Evolutionary conservation across 345 rosid genomes (phyloP), one percentile per base, ranked within the genome.

Genomic region (Eucalyptus fibrosa): DNA sequence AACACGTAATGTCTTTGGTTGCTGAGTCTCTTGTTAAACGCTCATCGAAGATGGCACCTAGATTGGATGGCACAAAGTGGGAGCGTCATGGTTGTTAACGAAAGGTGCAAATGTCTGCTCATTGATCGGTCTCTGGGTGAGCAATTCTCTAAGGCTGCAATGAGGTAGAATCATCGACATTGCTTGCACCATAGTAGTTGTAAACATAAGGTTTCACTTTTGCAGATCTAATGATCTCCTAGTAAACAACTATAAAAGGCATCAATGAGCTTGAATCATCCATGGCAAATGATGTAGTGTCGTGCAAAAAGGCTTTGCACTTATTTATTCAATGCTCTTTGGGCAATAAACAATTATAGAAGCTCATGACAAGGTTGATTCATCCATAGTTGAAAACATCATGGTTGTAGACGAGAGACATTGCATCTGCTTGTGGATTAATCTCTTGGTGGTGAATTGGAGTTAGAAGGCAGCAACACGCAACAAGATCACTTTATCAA

Each of bases 101-200:
- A 62, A 62, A 30, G 72, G 34, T 30, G 72, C 72, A 15, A 15
- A 1, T 62, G 3, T 62, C 5, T 30, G 2, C 34, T 14, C 18
- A 13, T 14, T 5, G 3, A 62, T 62, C 1, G 9, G 3, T 30
- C 72, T 62, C 3, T 7, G 0, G 34, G 5, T 7, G 17, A 30
- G 34, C 72, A 62, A 62, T 30, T 30, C 69, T 62, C 34, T 9
- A 28, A 30, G 34, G 32, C 34, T 3, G 3, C 6, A 0, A 65
- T n/a, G 34, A 65, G 40, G 23, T 67, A n/a, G 12, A 67, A 67
- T 67, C 21, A 34, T 67, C 40, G 11, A 4, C 37, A 7, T 15
- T 0, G 11, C 10, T 4, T 10, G 1, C 11, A 15, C 16, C 37
- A 17, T 4, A 8, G 12, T 4, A 1, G 21, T 7, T 65, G 40